Evolutionary conservation across 2,329 filamentous ascomycete genomes (phyloP).

Genomic region (Mycosphaerella sp.): DNA sequence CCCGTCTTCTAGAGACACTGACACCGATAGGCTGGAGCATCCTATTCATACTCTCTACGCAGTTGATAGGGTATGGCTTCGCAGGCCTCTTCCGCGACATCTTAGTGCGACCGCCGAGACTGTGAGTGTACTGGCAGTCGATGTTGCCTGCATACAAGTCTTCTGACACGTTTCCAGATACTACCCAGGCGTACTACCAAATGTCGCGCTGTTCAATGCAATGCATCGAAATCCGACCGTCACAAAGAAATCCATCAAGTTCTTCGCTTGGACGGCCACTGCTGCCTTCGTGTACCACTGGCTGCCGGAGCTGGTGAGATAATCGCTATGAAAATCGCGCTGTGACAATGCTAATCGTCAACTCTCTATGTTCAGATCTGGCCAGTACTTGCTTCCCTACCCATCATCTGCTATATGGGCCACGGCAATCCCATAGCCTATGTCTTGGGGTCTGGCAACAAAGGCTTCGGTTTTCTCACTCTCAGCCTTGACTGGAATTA

Average conservation of each 20-base stretch:
- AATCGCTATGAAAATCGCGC: background rate
- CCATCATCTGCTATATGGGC: conserved; percentile 32
- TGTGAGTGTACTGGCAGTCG: conserved; percentile 50
- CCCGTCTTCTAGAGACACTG: too few species aligned
- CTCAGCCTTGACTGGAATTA: conserved; percentile 31
- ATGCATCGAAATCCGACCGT: conserved; percentile 16
- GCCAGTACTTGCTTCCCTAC: conserved; percentile 25
- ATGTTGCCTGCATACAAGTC: background rate
- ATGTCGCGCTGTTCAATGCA: conserved; percentile 17
- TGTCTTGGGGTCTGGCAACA: conserved; percentile 29
- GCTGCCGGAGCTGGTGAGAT: conserved; percentile 24
- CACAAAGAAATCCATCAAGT: conserved; percentile 12
- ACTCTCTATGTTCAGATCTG: conserved; percentile 24
- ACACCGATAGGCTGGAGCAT: conserved; percentile 8
- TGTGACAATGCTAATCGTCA: background rate
- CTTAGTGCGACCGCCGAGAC: conserved; percentile 73
- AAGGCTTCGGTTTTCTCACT: conserved; percentile 33
- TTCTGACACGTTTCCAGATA: background rate
- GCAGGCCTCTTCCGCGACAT: conserved; percentile 74
- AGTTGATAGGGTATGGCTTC: conserved; percentile 66
- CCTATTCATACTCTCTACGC: conserved; percentile 14
- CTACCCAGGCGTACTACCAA: conserved; percentile 52
- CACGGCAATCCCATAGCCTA: conserved; percentile 33
- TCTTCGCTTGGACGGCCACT: conserved; percentile 9
- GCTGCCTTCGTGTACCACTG: conserved; percentile 32